Evolutionary conservation across 805 yeast species (phyloP).

Genomic region (Ogataea salicorniae): DNA sequence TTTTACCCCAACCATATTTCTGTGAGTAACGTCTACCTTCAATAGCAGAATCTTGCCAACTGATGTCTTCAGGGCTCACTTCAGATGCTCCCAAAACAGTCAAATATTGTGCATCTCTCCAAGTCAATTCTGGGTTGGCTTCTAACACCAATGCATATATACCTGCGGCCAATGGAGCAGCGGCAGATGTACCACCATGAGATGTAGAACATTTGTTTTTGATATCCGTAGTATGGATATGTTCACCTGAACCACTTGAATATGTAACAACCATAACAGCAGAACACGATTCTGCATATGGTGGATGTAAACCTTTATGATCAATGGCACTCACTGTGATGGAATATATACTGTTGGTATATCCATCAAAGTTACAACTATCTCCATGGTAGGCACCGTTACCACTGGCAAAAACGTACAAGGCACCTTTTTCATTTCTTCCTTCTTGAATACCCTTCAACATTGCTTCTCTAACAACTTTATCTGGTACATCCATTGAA

Average conservation of each 20-base stretch:
- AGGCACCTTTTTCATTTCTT: conserved; percentile 71
- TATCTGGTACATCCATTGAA: conserved; percentile 80
- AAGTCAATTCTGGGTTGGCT: conserved; percentile 81
- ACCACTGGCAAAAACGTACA: conserved; percentile 94
- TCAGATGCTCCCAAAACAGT: conserved; percentile 67
- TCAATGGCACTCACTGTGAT: conserved; percentile 95
- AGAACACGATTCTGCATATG: conserved; percentile 86
- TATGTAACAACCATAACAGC: conserved; percentile 94
- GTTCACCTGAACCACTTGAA: conserved; percentile 85
- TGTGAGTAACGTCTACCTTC: conserved; percentile 69
- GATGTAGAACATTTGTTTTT: conserved; percentile 58
- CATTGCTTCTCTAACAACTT: conserved; percentile 73
- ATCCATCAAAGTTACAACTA: conserved; percentile 95
- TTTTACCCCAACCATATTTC: conserved; percentile 85
- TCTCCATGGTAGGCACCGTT: conserved; percentile 84
- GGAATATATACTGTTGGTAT: conserved; percentile 91
- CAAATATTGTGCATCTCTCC: conserved; percentile 93
- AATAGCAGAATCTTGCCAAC: conserved; percentile 69
- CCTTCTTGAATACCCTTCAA: conserved; percentile 83
- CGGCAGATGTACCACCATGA: conserved; percentile 98
- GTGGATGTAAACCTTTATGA: conserved; percentile 79
- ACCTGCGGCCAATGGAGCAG: conserved; percentile 99
- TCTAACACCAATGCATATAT: conserved; percentile 76
- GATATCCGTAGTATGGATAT: conserved; percentile 83
- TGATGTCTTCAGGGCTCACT: conserved; percentile 59